Percentiles rank a stretch among this genome's conserved stretches.
These are phyloP conservation scores for Fusarium succisae DNA, from an alignment of 2,329 filamentous ascomycete genomes.

Conservation along the genomic window DNA sequence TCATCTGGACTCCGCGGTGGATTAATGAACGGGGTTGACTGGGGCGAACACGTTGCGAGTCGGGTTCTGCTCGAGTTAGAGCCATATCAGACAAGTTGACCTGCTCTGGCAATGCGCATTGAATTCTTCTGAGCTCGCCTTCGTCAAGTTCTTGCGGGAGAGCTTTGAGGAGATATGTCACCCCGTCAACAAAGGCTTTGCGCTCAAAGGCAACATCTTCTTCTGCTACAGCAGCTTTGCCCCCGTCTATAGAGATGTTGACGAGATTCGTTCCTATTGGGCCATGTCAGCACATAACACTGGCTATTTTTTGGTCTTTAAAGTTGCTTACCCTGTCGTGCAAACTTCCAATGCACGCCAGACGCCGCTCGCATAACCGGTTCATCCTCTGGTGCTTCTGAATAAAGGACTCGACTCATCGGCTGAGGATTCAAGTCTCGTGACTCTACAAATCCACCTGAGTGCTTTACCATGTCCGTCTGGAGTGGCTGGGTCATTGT, in stretches of 20 bases:
- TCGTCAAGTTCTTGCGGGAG: slow-evolving; percentile 66
- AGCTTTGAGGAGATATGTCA: slow-evolving; percentile 71
- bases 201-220: slow-evolving; percentile 54
- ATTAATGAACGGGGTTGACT: slow-evolving; percentile 57
- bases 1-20: slow-evolving; percentile 65
- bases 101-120: slow-evolving; percentile 40
- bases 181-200: slow-evolving; percentile 70
- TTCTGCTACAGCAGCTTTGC: slow-evolving; percentile 35
- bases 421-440: slow-evolving; percentile 19
- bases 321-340: slow-evolving; percentile 44
- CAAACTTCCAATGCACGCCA: slow-evolving; percentile 47
- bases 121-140: slow-evolving; percentile 58
- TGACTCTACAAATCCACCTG: slow-evolving; percentile 1
- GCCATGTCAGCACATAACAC: neutral
- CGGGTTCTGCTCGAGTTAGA: neutral
- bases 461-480: slow-evolving; percentile 23
- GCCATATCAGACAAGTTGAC: slow-evolving; percentile 2
- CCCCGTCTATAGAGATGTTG: slow-evolving; percentile 43
- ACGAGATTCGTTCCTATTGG: slow-evolving; percentile 42
- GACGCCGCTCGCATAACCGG: slow-evolving; percentile 42
- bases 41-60: neutral
- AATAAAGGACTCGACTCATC: slow-evolving; percentile 42
- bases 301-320: neutral
- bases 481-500: slow-evolving; percentile 17
- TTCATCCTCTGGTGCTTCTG: slow-evolving; percentile 34